Evolutionary conservation across 352 stramenopile genomes (phyloP).

Genomic region (Phytophthora tubulina): DNA sequence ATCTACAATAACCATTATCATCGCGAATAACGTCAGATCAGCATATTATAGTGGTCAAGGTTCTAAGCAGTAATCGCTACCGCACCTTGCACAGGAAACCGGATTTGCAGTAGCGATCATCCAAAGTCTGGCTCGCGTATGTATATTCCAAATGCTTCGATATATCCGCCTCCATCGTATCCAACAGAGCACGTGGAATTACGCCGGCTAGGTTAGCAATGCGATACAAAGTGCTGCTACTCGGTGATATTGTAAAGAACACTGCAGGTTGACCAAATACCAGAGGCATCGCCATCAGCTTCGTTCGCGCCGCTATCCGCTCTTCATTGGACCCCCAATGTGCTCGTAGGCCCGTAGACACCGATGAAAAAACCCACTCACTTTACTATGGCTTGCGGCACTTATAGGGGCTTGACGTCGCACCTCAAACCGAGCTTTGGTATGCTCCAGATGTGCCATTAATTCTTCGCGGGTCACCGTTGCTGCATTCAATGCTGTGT

Average conservation of each 20-base stretch:
- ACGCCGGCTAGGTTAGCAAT: slow-evolving; percentile 11
- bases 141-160: not conserved
- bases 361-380: not conserved
- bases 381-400: too few species aligned
- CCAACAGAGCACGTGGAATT: not conserved
- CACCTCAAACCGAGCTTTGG: too few species aligned
- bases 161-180: not conserved
- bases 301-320: not conserved
- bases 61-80: too few species aligned
- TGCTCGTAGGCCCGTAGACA: not conserved
- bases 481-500: not conserved
- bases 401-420: not conserved
- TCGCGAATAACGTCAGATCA: too few species aligned
- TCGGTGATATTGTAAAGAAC: slow-evolving; percentile 13
- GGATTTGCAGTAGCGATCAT: not conserved
- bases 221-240: not conserved
- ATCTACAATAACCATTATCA: too few species aligned
- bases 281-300: slow-evolving; percentile 12
- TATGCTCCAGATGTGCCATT: not conserved
- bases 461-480: not conserved
- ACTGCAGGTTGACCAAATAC: slow-evolving; percentile 11
- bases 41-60: too few species aligned
- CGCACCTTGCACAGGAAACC: not conserved
- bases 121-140: not conserved
- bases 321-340: slow-evolving; percentile 15